Percentiles rank a stretch among this genome's conserved stretches.
Conservation (phyloP, 805 yeast genomes). For the Nakazawaea wyomingensis region DNA sequence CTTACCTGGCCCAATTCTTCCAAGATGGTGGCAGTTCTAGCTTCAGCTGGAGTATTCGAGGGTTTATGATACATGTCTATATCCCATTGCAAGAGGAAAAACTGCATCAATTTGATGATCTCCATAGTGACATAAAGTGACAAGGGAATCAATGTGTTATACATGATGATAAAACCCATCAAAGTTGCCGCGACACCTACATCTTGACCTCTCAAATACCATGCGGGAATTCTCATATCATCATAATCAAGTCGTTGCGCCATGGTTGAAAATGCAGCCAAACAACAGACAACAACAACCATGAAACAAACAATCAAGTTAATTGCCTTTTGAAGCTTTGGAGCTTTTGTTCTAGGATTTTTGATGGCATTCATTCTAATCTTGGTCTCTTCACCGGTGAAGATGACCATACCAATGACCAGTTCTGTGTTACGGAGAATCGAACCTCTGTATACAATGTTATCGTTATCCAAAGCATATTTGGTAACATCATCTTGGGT, state of each 20-base stretch:
- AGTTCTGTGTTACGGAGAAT: slow-evolving; percentile 77
- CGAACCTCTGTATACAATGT: slow-evolving; percentile 88
- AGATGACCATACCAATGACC: slow-evolving; percentile 75
- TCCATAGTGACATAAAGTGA: slow-evolving; percentile 97
- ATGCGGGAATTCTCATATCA: slow-evolving; percentile 38
- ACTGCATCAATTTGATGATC: slow-evolving; percentile 84
- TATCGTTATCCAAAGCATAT: slow-evolving; percentile 70
- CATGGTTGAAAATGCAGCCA: slow-evolving; percentile 78
- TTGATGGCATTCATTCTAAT: slow-evolving; percentile 91
- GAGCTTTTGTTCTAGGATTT: slow-evolving; percentile 89
- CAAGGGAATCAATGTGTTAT: slow-evolving; percentile 90
- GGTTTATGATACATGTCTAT: slow-evolving; percentile 89
- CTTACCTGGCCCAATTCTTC: slow-evolving; percentile 98
- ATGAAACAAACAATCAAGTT: slow-evolving; percentile 81
- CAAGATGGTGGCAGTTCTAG: slow-evolving; percentile 89
- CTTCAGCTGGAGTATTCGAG: slow-evolving; percentile 87
- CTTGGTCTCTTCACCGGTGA: slow-evolving; percentile 94
- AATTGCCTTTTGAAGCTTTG: slow-evolving; percentile 79
- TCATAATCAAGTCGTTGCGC: slow-evolving; percentile 58
- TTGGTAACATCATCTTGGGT: slow-evolving; percentile 19
- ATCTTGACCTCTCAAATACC: slow-evolving; percentile 73
- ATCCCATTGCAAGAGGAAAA: slow-evolving; percentile 78
- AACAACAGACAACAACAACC: slow-evolving; percentile 72
- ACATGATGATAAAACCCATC: slow-evolving; percentile 97
- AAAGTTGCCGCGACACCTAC: slow-evolving; percentile 85